Conservation (phyloP, 192 early-diverging fungal genomes). For the Gorgonomyces haynaldii region DNA sequence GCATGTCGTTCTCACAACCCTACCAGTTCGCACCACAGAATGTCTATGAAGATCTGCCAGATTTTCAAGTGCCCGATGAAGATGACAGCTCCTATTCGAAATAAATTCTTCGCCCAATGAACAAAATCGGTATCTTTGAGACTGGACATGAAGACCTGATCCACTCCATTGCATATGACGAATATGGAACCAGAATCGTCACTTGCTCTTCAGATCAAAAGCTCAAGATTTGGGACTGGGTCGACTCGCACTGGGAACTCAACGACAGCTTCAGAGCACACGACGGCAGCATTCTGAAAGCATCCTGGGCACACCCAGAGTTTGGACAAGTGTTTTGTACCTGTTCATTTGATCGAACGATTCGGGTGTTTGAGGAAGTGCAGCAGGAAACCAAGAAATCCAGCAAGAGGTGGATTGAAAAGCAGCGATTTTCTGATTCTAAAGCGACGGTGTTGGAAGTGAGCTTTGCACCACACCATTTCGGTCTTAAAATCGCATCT, state of each 20-base stretch:
- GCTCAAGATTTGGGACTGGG: conserved; percentile 88
- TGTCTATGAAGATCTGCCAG: too few species aligned
- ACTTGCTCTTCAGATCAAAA: conserved; percentile 88
- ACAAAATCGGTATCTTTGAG: conserved; percentile 30
- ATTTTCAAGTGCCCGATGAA: too few species aligned
- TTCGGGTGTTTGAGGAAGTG: conserved; percentile 82
- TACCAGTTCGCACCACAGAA: too few species aligned
- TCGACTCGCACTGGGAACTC: conserved; percentile 61
- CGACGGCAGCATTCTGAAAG: conserved; percentile 72
- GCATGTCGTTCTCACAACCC: too few species aligned
- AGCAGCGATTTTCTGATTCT: conserved; percentile 52
- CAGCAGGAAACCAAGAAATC: conserved; percentile 19
- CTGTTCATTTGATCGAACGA: conserved; percentile 83
- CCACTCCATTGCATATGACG: conserved; percentile 83
- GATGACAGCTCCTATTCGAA: too few species aligned
- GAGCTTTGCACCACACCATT: conserved; percentile 79
- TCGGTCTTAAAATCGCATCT: conserved; percentile 59
- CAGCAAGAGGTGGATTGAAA: conserved; percentile 55
- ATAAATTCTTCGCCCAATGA: too few species aligned
- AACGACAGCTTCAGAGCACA: conserved; percentile 80
- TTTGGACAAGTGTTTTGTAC: conserved; percentile 83
- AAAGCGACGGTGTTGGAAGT: conserved; percentile 70
- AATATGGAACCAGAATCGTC: conserved; percentile 81
- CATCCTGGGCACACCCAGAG: conserved; percentile 96
- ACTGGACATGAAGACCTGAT: conserved; percentile 85